Evolutionary conservation across 2,329 filamentous ascomycete species (phyloP).

Genomic region (Nothopassalora personata): DNA sequence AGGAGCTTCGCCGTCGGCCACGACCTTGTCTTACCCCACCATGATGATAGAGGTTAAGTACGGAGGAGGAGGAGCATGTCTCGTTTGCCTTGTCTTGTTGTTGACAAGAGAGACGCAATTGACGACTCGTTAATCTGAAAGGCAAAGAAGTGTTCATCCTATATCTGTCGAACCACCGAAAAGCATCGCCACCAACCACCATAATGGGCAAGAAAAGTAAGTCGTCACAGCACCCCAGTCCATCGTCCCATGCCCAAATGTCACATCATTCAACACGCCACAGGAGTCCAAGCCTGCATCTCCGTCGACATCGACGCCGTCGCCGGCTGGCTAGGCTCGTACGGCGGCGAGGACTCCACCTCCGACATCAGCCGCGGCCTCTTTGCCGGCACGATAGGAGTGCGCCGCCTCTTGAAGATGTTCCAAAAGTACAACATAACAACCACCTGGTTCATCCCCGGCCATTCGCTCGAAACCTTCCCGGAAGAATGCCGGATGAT

Average conservation of each 20-base stretch:
- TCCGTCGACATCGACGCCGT: constrained; percentile 69
- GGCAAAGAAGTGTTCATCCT: too few species aligned
- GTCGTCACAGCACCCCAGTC: background rate
- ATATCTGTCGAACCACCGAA: background rate
- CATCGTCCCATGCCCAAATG: background rate
- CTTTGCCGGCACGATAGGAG: constrained; percentile 64
- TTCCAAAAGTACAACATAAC: constrained; percentile 69
- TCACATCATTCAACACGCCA: constrained; percentile 4
- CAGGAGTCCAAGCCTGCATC: constrained; percentile 32
- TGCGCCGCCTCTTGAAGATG: constrained; percentile 61
- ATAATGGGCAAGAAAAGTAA: constrained; percentile 10
- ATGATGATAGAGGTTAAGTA: background rate
- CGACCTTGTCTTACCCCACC: background rate
- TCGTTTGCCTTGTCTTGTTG: background rate
- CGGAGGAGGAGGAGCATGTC: background rate
- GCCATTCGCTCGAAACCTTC: constrained; percentile 61
- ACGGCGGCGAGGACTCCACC: constrained; percentile 66
- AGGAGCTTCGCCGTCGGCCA: background rate
- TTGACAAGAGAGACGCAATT: background rate
- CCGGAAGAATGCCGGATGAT: constrained; percentile 60
- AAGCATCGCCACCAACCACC: background rate
- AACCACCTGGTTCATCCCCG: constrained; percentile 61
- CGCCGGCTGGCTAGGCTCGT: constrained; percentile 69
- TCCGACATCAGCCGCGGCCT: constrained; percentile 64
- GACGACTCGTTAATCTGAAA: too few species aligned